Evolutionary conservation across 306 rosid species (phyloP).

Genomic region (Quercus cerris): DNA sequence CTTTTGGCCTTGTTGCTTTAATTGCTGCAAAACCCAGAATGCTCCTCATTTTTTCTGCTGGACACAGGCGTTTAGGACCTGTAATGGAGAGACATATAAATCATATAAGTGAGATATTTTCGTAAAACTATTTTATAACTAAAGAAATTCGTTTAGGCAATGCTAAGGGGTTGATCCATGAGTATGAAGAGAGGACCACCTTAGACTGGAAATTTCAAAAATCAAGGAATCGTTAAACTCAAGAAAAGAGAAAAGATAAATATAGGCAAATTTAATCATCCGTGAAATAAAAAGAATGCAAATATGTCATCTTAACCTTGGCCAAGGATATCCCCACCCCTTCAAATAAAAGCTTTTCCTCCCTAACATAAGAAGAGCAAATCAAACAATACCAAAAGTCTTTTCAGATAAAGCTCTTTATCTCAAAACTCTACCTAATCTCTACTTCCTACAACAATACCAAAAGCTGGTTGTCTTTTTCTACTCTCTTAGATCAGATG

Average conservation of each 20-base stretch:
- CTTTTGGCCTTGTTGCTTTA: conserved; percentile 51
- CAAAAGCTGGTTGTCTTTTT: no score
- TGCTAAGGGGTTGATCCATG: neutral
- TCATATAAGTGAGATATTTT: neutral
- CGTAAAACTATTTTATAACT: neutral
- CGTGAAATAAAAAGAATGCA: neutral
- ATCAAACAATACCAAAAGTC: neutral
- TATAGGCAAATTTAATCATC: neutral
- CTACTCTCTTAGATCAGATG: no score
- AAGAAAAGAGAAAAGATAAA: neutral
- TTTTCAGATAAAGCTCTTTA: no score
- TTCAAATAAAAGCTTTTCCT: no score
- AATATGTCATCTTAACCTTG: no score
- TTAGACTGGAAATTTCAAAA: neutral
- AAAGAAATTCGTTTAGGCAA: neutral
- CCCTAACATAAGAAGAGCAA: neutral
- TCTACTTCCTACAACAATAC: no score
- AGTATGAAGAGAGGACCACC: neutral
- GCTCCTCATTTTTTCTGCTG: conserved; percentile 87
- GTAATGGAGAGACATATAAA: conserved; percentile 24
- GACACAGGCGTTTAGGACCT: conserved; percentile 86
- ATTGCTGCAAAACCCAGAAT: conserved; percentile 92
- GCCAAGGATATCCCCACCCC: no score
- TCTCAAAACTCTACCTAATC: neutral
- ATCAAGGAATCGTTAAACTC: neutral